Evolutionary conservation across 371 early-diverging fungal genomes (phyloP).

Genomic region (Choanephora cucurbitarum): DNA sequence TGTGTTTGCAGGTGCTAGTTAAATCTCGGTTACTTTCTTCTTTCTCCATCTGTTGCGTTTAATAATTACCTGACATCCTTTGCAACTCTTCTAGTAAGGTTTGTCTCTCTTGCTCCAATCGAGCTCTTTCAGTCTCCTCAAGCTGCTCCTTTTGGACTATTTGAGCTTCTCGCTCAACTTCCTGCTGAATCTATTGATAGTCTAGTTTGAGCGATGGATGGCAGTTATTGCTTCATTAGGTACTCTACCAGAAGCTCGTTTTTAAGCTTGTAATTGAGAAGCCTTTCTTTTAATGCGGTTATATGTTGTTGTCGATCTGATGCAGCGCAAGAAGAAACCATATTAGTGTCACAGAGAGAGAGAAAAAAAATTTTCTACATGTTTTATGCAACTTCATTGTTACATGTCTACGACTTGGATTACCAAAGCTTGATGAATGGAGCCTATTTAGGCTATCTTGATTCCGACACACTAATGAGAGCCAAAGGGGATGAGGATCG

Average conservation of each 20-base stretch:
- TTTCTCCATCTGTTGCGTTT: neutral
- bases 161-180: conserved; percentile 36
- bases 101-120: conserved; percentile 24
- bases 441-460: no score
- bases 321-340: no score
- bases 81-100: conserved; percentile 17
- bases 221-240: no score
- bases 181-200: conserved; percentile 56
- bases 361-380: no score
- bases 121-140: conserved; percentile 17
- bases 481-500: no score
- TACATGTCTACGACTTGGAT: no score
- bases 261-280: conserved; percentile 20
- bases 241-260: conserved; percentile 24
- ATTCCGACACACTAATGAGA: no score
- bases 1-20: neutral
- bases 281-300: conserved; percentile 14
- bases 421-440: no score
- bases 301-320: conserved; percentile 7
- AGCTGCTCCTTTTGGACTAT: conserved; percentile 27
- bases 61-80: conserved; percentile 5
- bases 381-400: no score
- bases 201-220: conserved; percentile 32
- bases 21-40: neutral
- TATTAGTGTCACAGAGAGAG: no score